phyloP scores from a whole-genome alignment of 768 basidiomycete genomes.

The Lactarius indigo region DNA sequence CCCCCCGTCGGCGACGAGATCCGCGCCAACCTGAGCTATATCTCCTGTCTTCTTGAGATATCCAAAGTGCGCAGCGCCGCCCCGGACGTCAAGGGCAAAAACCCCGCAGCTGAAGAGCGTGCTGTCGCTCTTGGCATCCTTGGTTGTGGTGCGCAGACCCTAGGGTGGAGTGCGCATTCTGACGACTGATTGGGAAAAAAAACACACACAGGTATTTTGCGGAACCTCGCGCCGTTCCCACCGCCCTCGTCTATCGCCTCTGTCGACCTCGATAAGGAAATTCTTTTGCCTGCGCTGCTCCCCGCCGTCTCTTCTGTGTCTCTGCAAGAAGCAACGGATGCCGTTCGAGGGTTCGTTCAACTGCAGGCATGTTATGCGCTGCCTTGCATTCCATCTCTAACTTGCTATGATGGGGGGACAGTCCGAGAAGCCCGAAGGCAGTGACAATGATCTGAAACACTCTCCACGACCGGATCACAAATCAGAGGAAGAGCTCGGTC shows the following conservation, averaged over 20 bases:
- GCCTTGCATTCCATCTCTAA: conserved; percentile 5
- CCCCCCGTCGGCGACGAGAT: conserved; percentile 65
- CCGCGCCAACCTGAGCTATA: conserved; percentile 54
- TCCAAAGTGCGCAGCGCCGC: conserved; percentile 37
- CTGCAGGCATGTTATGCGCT: conserved; percentile 42
- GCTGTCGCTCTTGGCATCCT: conserved; percentile 57
- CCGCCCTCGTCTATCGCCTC: conserved; percentile 59
- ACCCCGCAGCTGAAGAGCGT: conserved; percentile 48
- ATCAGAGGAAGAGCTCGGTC: conserved; percentile 59
- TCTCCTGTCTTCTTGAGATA: conserved; percentile 63
- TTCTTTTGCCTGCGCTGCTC: conserved; percentile 66
- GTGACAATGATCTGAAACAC: conserved; percentile 6
- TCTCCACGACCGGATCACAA: conserved; percentile 62
- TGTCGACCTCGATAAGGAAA: conserved; percentile 66
- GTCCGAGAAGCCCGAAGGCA: conserved; percentile 55
- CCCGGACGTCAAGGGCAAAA: conserved; percentile 36
- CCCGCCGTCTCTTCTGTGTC: conserved; percentile 62
- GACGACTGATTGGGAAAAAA: not conserved
- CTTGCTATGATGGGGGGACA: not conserved
- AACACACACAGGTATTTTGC: conserved; percentile 72
- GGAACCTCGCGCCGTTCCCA: conserved; percentile 73
- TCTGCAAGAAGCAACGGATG: conserved; percentile 46
- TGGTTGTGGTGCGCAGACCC: conserved; percentile 50
- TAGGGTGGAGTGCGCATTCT: not conserved
- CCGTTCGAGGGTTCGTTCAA: conserved; percentile 49